Evolutionary conservation across 768 basidiomycete genomes (phyloP).

Genomic region (Naganishia antarctica): DNA sequence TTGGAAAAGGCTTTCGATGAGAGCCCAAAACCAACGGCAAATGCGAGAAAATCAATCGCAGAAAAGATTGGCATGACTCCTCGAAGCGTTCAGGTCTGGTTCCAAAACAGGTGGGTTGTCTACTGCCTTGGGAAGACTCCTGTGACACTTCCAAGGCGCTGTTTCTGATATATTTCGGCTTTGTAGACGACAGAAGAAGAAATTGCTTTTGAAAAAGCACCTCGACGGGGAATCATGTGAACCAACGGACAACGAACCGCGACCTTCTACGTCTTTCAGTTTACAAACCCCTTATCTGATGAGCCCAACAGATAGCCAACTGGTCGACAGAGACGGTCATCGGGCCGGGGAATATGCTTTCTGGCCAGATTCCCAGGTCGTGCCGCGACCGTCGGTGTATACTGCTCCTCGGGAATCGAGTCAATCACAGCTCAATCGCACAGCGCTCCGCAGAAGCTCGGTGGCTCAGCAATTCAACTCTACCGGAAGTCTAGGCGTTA

Average conservation of each 20-base stretch:
- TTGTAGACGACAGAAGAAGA: conserved; percentile 27
- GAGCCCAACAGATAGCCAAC: too few relatives aligned
- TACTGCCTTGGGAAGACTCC: background rate
- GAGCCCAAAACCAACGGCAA: conserved; percentile 81
- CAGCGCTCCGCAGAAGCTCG: background rate
- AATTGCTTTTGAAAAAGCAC: conserved; percentile 18
- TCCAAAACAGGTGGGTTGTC: conserved; percentile 44
- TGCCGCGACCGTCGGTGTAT: too few relatives aligned
- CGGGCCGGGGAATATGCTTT: too few relatives aligned
- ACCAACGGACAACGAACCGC: too few relatives aligned
- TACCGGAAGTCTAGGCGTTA: background rate
- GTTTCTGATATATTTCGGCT: background rate
- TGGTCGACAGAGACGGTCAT: too few relatives aligned
- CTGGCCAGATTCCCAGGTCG: too few relatives aligned
- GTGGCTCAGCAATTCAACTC: background rate
- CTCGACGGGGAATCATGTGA: background rate
- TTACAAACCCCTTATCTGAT: too few relatives aligned
- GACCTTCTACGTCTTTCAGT: too few relatives aligned
- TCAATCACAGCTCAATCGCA: background rate
- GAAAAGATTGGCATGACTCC: conserved; percentile 83
- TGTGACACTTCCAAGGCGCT: background rate
- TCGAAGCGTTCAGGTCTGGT: conserved; percentile 84
- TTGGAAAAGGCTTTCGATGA: conserved; percentile 79
- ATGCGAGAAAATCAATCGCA: conserved; percentile 72
- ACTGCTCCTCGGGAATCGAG: background rate